Evolutionary conservation across 2,329 filamentous ascomycete species (phyloP).

Genomic region (Clonostachys byssicola): DNA sequence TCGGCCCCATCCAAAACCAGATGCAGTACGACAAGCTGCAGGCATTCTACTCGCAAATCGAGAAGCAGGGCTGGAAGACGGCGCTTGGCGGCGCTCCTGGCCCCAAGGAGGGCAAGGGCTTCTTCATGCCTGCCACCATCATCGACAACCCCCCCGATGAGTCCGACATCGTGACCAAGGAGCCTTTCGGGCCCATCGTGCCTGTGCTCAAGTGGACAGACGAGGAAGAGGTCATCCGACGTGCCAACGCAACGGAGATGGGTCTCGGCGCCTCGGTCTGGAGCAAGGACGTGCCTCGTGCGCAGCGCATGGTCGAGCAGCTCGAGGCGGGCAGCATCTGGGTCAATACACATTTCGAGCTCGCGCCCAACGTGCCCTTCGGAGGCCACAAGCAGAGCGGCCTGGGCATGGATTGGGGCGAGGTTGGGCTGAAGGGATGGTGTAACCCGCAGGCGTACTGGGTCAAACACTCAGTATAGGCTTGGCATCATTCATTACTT

Average conservation of each 20-base stretch:
- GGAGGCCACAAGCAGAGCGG: no score
- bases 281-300: conserved; percentile 44
- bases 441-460: no score
- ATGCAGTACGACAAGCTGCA: conserved; percentile 58
- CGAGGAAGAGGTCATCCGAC: conserved; percentile 53
- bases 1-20: conserved; percentile 57
- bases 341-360: conserved; percentile 37
- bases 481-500: no score
- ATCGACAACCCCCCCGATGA: conserved; percentile 50
- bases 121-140: conserved; percentile 51
- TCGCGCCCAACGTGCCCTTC: no score
- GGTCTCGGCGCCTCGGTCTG: conserved; percentile 57
- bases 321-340: conserved; percentile 56
- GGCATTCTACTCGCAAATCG: conserved; percentile 35
- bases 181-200: conserved; percentile 51
- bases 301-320: conserved; percentile 44
- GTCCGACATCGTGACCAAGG: conserved; percentile 42
- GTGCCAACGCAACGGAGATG: conserved; percentile 47
- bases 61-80: conserved; percentile 19
- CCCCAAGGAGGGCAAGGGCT: conserved; percentile 24
- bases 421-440: no score
- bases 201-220: conserved; percentile 57
- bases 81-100: no score
- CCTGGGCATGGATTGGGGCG: no score
- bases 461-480: no score